Percentiles rank a stretch among this genome's conserved stretches.
phyloP scores from a whole-genome alignment of 1,284 basidiomycete genomes.

The Ceratobasidium sp. region DNA sequence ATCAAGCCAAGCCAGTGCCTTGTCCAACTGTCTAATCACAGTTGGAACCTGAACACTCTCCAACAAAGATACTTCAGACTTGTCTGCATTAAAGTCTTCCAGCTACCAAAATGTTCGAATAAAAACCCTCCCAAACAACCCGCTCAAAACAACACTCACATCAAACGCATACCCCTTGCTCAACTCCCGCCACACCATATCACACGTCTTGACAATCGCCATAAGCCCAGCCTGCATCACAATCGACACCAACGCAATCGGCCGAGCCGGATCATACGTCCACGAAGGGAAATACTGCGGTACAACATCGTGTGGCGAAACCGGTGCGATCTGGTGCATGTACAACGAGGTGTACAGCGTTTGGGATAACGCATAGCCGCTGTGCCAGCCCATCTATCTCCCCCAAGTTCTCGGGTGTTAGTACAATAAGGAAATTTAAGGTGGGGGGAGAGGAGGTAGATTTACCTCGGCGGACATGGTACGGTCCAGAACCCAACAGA shows the following conservation, averaged over 20 bases:
- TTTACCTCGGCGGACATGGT: conserved; percentile 83
- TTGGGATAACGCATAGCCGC: conserved; percentile 85
- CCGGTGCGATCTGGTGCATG: conserved; percentile 71
- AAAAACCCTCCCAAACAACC: conserved; percentile 8
- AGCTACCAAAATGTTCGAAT: conserved; percentile 61
- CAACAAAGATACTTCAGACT: conserved; percentile 82
- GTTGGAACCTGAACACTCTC: conserved; percentile 75
- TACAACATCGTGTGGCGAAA: conserved; percentile 19
- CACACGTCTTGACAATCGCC: conserved; percentile 85
- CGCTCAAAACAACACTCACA: conserved; percentile 64
- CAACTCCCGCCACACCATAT: conserved; percentile 85
- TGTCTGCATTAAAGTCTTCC: conserved; percentile 91
- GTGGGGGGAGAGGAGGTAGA: conserved; percentile 11
- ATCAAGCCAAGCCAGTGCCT: conserved; percentile 67
- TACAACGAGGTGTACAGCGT: conserved; percentile 87
- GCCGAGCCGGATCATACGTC: conserved; percentile 56
- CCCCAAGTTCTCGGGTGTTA: neutral
- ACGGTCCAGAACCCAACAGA: conserved; percentile 90
- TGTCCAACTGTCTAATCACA: conserved; percentile 72
- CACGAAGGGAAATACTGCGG: conserved; percentile 42
- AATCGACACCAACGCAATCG: conserved; percentile 71
- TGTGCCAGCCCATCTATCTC: conserved; percentile 83
- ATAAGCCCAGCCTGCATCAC: conserved; percentile 79
- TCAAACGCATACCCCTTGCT: conserved; percentile 79
- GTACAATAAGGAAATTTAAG: neutral